These are phyloP conservation scores for Rhodamnia rubescens DNA, from an alignment of 345 rosid species.

Conservation along the genomic window DNA sequence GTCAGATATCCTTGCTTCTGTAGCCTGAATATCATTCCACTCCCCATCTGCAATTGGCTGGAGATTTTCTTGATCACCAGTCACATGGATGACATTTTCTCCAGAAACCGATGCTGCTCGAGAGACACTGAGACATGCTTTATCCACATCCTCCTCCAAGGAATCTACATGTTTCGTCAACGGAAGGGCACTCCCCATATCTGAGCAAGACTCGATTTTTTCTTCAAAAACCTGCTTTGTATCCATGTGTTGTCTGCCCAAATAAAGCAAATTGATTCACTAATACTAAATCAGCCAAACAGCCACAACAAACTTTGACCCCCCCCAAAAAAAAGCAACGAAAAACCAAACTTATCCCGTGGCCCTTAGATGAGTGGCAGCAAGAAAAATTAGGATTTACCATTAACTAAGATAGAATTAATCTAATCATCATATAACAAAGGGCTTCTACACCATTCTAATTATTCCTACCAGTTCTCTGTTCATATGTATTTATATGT, in stretches of 20 bases:
- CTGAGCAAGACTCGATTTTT: conserved; percentile 45
- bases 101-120: conserved; percentile 32
- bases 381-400: no score
- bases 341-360: background rate
- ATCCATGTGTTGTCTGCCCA: conserved; percentile 67
- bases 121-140: conserved; percentile 78
- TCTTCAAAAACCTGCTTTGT: conserved; percentile 73
- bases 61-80: conserved; percentile 42
- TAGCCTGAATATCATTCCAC: conserved; percentile 91
- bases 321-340: background rate
- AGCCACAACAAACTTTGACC: background rate
- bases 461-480: background rate
- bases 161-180: conserved; percentile 59
- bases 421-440: background rate
- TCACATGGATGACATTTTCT: conserved; percentile 52
- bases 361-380: background rate
- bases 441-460: background rate
- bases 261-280: background rate
- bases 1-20: conserved; percentile 65
- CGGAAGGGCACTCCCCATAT: conserved; percentile 24
- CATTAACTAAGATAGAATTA: background rate
- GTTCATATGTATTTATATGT: background rate
- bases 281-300: background rate
- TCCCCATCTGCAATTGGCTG: conserved; percentile 54
- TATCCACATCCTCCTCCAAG: conserved; percentile 69